Conservation (phyloP, 768 basidiomycete genomes). For the Arthromyces matolae region DNA sequence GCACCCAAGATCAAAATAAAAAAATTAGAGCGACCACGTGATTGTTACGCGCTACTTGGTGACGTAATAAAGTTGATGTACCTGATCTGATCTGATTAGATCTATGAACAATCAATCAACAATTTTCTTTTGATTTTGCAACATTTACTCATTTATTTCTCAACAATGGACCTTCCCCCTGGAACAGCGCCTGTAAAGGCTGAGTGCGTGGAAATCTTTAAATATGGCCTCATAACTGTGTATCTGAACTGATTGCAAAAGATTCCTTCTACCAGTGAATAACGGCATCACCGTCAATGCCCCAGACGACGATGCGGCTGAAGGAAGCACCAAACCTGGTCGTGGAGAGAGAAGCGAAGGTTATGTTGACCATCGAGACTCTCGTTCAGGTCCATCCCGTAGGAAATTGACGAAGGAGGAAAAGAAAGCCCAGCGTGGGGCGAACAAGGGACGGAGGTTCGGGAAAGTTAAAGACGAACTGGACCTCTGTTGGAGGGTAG, state of each 20-base stretch:
- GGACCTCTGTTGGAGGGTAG: constrained; percentile 79
- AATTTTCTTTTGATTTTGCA: no score
- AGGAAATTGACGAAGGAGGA: constrained; percentile 54
- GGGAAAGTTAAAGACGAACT: constrained; percentile 75
- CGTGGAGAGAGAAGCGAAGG: constrained; percentile 24
- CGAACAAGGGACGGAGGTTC: constrained; percentile 82
- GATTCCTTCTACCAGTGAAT: constrained; percentile 29
- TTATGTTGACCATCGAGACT: constrained; percentile 16
- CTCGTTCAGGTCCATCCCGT: constrained; percentile 23
- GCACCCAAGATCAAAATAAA: neutral
- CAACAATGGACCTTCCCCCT: constrained; percentile 16
- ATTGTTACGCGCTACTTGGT: no score
- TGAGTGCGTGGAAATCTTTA: constrained; percentile 26
- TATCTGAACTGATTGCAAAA: constrained; percentile 13
- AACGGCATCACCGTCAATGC: constrained; percentile 17
- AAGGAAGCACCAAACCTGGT: constrained; percentile 46
- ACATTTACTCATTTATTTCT: neutral
- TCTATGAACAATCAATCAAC: neutral
- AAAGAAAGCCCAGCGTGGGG: constrained; percentile 71
- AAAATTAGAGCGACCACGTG: neutral
- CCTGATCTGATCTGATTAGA: constrained; percentile 6
- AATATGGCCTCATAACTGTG: neutral
- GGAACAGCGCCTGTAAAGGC: constrained; percentile 38
- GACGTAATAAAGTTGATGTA: no score
- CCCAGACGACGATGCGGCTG: constrained; percentile 51